Conservation (phyloP, 495 filamentous ascomycete species). For the Podospora pseudoanserina region DNA sequence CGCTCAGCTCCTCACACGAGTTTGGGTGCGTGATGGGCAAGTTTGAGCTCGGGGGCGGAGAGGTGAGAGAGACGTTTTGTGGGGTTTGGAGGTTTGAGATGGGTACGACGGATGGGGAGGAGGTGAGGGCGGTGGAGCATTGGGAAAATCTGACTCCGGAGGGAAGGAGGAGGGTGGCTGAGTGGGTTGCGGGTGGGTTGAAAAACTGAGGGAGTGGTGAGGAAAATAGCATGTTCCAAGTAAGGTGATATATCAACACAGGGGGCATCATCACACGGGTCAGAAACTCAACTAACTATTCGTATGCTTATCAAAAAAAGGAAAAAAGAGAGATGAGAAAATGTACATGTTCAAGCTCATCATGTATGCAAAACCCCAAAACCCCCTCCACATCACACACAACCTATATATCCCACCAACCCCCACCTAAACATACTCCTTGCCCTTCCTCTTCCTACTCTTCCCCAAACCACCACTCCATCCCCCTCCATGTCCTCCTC, state of each 20-base stretch:
- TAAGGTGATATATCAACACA: not conserved
- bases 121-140: conserved; percentile 25
- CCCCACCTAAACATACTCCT: not conserved
- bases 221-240: too few relatives aligned
- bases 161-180: conserved; percentile 1
- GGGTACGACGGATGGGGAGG: conserved; percentile 5
- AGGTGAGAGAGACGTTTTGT: conserved; percentile 17
- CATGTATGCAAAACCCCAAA: too few relatives aligned
- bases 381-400: not conserved
- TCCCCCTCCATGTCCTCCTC: not conserved
- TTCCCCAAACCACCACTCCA: not conserved
- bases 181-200: not conserved
- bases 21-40: conserved; percentile 28
- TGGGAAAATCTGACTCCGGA: conserved; percentile 15
- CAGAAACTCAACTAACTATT: too few relatives aligned
- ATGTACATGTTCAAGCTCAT: too few relatives aligned
- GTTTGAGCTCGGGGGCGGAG: conserved; percentile 7
- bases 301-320: too few relatives aligned
- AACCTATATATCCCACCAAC: not conserved
- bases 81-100: conserved; percentile 28
- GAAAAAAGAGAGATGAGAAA: too few relatives aligned
- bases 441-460: not conserved
- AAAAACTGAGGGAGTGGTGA: not conserved
- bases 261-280: too few relatives aligned
- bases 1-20: conserved; percentile 3